Conservation (phyloP, 208 protist species). For the Polymyxa betae region DNA sequence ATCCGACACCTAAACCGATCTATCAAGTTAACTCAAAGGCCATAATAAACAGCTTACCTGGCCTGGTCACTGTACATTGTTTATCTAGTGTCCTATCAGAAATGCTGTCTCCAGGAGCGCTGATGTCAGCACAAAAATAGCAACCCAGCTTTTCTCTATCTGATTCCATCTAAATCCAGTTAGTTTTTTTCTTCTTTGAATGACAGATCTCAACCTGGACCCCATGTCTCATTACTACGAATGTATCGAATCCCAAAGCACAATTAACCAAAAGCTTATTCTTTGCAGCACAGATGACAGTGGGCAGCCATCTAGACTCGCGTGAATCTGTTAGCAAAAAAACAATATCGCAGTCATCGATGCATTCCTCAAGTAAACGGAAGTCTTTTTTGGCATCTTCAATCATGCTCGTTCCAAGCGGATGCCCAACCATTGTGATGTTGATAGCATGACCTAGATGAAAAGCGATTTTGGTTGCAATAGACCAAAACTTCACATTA, state of each 20-base stretch:
- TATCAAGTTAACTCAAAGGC: not conserved
- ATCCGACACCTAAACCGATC: constrained; percentile 71
- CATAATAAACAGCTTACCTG: constrained; percentile 60
- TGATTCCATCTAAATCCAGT: not conserved
- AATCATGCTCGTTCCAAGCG: constrained; percentile 66
- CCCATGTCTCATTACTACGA: constrained; percentile 96
- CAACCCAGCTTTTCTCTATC: constrained; percentile 81
- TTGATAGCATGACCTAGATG: constrained; percentile 70
- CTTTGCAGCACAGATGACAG: constrained; percentile 81
- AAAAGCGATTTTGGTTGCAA: too few relatives aligned
- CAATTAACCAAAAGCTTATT: constrained; percentile 82
- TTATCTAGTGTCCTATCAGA: constrained; percentile 93
- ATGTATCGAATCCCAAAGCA: constrained; percentile 95
- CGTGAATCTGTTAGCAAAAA: constrained; percentile 94
- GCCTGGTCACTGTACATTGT: constrained; percentile 96
- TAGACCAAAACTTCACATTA: too few relatives aligned
- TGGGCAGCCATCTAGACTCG: constrained; percentile 91
- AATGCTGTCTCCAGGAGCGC: constrained; percentile 83
- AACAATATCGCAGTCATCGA: constrained; percentile 85
- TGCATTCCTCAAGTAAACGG: constrained; percentile 62
- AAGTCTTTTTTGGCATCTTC: constrained; percentile 67
- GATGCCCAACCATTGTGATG: constrained; percentile 96
- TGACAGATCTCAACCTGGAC: constrained; percentile 52
- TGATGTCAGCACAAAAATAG: constrained; percentile 93
- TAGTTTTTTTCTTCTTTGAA: too few relatives aligned